Conservation (phyloP, 495 filamentous ascomycete species). For the Cetradonia linearis region DNA sequence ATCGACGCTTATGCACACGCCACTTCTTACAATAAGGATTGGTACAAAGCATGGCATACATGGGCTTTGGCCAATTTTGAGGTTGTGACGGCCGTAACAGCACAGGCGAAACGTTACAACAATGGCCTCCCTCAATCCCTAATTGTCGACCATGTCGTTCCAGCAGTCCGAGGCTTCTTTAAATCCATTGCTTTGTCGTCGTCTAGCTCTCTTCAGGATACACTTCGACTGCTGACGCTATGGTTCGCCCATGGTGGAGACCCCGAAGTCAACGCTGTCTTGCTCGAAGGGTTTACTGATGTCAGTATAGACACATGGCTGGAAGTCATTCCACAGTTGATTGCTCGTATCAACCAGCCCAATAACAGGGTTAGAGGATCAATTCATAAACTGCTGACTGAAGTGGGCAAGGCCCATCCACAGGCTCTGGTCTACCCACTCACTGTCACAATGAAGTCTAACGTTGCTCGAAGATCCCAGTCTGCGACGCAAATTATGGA, state of each 20-base stretch:
- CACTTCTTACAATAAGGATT: conserved; percentile 80
- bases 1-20: conserved; percentile 79
- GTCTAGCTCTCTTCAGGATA: conserved; percentile 90
- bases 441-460: conserved; percentile 96
- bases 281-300: conserved; percentile 79
- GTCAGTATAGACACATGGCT: conserved; percentile 98
- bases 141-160: conserved; percentile 79
- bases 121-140: conserved; percentile 49
- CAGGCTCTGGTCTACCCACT: conserved; percentile 99
- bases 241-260: conserved; percentile 94
- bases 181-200: conserved; percentile 85
- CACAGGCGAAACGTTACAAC: conserved; percentile 48
- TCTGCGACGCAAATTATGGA: conserved; percentile 92
- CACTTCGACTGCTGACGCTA: conserved; percentile 78
- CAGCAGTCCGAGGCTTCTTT: conserved; percentile 90
- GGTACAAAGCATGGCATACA: conserved; percentile 98
- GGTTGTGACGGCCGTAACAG: conserved; percentile 72
- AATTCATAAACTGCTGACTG: conserved; percentile 80
- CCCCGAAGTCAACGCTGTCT: conserved; percentile 71
- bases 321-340: conserved; percentile 92
- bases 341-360: conserved; percentile 93
- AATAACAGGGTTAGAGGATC: conserved; percentile 74
- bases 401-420: conserved; percentile 87
- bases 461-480: conserved; percentile 63
- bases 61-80: conserved; percentile 99